A percentile compares a stretch with the other conserved stretches of the same genome.
These are phyloP conservation scores for Tubosaeta sp. DNA, from an alignment of 768 basidiomycete genomes.

Conservation along the genomic window DNA sequence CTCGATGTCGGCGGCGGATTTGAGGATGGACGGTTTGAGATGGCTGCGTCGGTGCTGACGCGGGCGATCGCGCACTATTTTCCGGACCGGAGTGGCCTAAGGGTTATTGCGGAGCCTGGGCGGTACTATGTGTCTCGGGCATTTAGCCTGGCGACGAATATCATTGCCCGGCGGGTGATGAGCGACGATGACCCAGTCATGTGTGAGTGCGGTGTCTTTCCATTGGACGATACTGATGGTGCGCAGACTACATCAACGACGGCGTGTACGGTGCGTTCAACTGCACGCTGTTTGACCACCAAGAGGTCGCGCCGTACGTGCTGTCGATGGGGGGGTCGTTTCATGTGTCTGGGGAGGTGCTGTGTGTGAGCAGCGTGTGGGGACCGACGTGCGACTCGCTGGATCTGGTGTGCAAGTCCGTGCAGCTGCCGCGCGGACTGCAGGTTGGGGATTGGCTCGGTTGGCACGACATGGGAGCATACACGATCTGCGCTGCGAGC, in stretches of 20 bases:
- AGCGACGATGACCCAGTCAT: slow-evolving; percentile 50
- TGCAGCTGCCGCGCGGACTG: slow-evolving; percentile 60
- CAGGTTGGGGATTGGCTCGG: slow-evolving; percentile 96
- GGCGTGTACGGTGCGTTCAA: slow-evolving; percentile 98
- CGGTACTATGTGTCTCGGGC: slow-evolving; percentile 90
- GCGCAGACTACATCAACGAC: slow-evolving; percentile 96
- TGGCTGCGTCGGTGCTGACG: slow-evolving; percentile 66
- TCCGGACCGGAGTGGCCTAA: slow-evolving; percentile 61
- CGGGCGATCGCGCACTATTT: slow-evolving; percentile 76
- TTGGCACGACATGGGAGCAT: slow-evolving; percentile 98
- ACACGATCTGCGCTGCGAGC: slow-evolving; percentile 96
- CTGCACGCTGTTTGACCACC: slow-evolving; percentile 97
- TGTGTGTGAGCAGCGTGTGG: slow-evolving; percentile 73
- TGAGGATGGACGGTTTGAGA: slow-evolving; percentile 81
- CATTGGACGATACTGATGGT: slow-evolving; percentile 1
- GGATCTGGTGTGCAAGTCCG: slow-evolving; percentile 76
- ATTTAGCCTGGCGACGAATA: slow-evolving; percentile 87
- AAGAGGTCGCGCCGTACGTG: slow-evolving; percentile 80
- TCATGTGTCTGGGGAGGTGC: slow-evolving; percentile 32
- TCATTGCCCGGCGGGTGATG: slow-evolving; percentile 81
- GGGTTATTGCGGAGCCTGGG: slow-evolving; percentile 94
- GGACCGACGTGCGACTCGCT: slow-evolving; percentile 99
- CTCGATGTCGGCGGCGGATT: slow-evolving; percentile 98
- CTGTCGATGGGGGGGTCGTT: slow-evolving; percentile 68
- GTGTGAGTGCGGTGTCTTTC: slow-evolving; percentile 62